Base-by-base conservation (phyloP, 345 rosid genomes). In the Cardamine resedifolia region DNA sequence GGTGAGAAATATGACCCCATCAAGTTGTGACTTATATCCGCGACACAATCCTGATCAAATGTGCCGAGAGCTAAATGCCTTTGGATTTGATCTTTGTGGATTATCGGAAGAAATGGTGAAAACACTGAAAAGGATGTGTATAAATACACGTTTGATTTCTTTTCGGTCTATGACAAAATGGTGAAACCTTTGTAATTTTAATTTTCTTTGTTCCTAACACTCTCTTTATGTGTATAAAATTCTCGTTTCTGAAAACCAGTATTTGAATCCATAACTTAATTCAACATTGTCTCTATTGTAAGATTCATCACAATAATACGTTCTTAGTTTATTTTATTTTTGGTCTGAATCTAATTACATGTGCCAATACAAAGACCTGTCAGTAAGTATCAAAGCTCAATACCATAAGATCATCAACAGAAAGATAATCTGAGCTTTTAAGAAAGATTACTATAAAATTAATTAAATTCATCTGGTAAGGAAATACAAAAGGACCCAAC, bases 1-100 rank as follows among this genome's bases (percentile, higher is more conserved):
- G 89, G 91, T 72, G 93, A 88, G 64, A 90, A 79, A 68, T 92
- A 86, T 4, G 90, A 77, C 38, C 52, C 82, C 15, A 72, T 89
- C 68, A 84, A 73, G 68, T 80, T 81, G 68, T 90, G 83, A 88
- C 36, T 45, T 57, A 26, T 28, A 30, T 23, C 56, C 33, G 1
- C 71, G 2, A 34, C 27, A 39, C 41, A 31, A 23, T 16, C 66
- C 24, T 39, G 15, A 19, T 66, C 72, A 58, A 58, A 57, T 15
- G 19, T 61, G 34, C 23, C 27, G 0, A 2, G 39, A 28, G 26
- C 70, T 39, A 10, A 21, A 12, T 7, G 33, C 47, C 27, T 38
- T 56, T 26, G 72, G 67, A n/a, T 64, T 30, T 64, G 38, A 10
- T 6, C 26, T 75, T 19, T 21, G 7, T 66, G 14, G 31, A 47